Conservation (phyloP, 768 basidiomycete species). For the Leccinellum albellum region DNA sequence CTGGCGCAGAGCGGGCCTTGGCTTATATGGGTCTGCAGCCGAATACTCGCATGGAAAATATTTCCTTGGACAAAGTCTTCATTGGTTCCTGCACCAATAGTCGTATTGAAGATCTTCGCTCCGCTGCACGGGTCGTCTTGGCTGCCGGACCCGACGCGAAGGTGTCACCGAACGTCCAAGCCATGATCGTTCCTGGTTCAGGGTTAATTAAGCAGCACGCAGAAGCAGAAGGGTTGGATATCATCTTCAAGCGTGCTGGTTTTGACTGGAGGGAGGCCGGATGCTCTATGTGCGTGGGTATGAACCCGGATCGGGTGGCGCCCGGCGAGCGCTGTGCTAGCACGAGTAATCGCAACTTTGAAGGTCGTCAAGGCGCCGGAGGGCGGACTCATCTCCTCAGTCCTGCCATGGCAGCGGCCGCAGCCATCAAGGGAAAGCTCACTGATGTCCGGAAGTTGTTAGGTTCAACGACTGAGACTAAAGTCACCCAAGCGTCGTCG, state of each 20-base stretch:
- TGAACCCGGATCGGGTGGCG: conserved; percentile 89
- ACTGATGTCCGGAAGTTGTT: conserved; percentile 81
- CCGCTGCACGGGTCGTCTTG: conserved; percentile 74
- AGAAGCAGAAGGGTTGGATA: conserved; percentile 84
- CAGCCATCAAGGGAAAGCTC: conserved; percentile 80
- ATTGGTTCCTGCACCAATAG: conserved; percentile 95
- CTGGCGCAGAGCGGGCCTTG: conserved; percentile 71
- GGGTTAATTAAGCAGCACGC: conserved; percentile 89
- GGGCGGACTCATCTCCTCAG: conserved; percentile 86
- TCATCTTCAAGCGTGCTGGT: conserved; percentile 83
- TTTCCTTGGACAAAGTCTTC: conserved; percentile 85
- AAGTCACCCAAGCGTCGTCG: conserved; percentile 41
- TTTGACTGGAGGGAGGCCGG: conserved; percentile 96
- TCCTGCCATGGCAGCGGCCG: conserved; percentile 91
- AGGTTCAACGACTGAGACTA: conserved; percentile 41
- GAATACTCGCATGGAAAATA: conserved; percentile 74
- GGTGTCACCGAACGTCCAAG: conserved; percentile 69
- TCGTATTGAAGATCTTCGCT: conserved; percentile 86
- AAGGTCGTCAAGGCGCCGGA: conserved; percentile 84
- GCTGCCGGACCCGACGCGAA: conserved; percentile 71
- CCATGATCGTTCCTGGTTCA: conserved; percentile 92
- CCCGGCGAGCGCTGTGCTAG: conserved; percentile 86
- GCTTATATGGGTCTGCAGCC: conserved; percentile 84
- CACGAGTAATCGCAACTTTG: conserved; percentile 92
- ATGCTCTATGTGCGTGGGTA: conserved; percentile 94